phyloP scores from a whole-genome alignment of 2,329 filamentous ascomycete genomes.

The Fusarium sp. region DNA sequence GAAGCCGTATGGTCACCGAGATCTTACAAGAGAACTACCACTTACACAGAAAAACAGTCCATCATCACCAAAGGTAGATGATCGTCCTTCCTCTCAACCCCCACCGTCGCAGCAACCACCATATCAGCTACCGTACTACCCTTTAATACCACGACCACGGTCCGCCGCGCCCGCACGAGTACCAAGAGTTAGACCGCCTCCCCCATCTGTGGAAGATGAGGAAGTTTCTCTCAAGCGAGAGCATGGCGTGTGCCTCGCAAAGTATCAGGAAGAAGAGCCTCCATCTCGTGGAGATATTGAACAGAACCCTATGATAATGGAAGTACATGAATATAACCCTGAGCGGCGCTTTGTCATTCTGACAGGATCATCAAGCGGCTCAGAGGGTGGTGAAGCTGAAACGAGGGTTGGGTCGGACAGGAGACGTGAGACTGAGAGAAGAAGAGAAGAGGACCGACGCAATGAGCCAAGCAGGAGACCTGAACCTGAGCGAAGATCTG shows the following conservation, averaged over 20 bases:
- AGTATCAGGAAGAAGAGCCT: slow-evolving; percentile 59
- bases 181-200: slow-evolving; percentile 60
- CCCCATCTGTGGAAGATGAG: slow-evolving; percentile 76
- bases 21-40: background rate
- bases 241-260: slow-evolving; percentile 49
- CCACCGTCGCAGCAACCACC: slow-evolving; percentile 17
- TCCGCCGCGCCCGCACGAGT: slow-evolving; percentile 24
- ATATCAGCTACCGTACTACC: slow-evolving; percentile 31
- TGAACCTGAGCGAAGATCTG: slow-evolving; percentile 26
- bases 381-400: slow-evolving; percentile 39
- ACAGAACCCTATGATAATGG: slow-evolving; percentile 72
- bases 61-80: slow-evolving; percentile 30
- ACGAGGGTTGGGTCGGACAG: slow-evolving; percentile 32
- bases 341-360: slow-evolving; percentile 73
- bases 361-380: slow-evolving; percentile 42
- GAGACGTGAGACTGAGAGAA: slow-evolving; percentile 5
- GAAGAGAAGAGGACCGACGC: background rate
- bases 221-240: slow-evolving; percentile 68
- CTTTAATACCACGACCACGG: slow-evolving; percentile 22
- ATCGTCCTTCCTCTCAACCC: slow-evolving; percentile 25
- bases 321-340: slow-evolving; percentile 65
- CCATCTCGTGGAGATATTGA: slow-evolving; percentile 70
- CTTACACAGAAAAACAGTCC: slow-evolving; percentile 31
- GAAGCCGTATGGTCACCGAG: slow-evolving; percentile 36
- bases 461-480: slow-evolving; percentile 2